Evolutionary conservation across 768 basidiomycete species (phyloP), one percentile per base, ranked within the genome.

Genomic region (Agrocybe pediades): DNA sequence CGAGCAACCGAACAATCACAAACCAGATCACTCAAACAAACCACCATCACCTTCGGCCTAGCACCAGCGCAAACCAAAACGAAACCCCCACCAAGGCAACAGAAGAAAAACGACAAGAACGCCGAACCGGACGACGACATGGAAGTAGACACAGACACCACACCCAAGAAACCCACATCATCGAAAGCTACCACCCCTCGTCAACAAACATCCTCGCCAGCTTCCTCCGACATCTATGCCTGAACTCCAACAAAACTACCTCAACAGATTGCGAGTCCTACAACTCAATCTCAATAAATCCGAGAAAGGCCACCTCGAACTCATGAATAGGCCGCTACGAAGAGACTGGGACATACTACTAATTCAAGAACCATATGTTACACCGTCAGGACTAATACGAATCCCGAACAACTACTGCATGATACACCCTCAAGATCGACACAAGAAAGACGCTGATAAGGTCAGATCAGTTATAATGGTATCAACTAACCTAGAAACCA

Each of bases 401-500:
- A 65, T 62, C 0, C 65, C 63, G 4, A 46, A 30, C 2, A 53
- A 57, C 2, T 68, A 54, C 49, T 2, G 57, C 3, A 57, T 43
- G 1, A 52, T 69, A 27, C 58, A 57, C 41, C 68, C 66, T 6
- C 9, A 30, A 4, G 53, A 51, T 6, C 39, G 55, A 33, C 26
- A 19, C 9, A n/a, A 21, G 21, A 23, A n/a, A 30, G 20, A 23
- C 5, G 30, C 50, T 7, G 29, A 27, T 23, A 1, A 51, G 8
- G 54, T 59, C 0, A 27, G 62, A 6, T 61, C 62, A 8, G 59
- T 30, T 11, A 63, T 64, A 15, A 61, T 55, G 65, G 56, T 66
- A 8, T 64, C 54, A 43, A 6, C 33, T 3, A 26, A 15, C 8
- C 17, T 66, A 0, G 27, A 41, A 15, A 64, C 65, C 0, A 60